phyloP scores from a whole-genome alignment of 2,329 filamentous ascomycete genomes.

The Leptographium wingfieldii region DNA sequence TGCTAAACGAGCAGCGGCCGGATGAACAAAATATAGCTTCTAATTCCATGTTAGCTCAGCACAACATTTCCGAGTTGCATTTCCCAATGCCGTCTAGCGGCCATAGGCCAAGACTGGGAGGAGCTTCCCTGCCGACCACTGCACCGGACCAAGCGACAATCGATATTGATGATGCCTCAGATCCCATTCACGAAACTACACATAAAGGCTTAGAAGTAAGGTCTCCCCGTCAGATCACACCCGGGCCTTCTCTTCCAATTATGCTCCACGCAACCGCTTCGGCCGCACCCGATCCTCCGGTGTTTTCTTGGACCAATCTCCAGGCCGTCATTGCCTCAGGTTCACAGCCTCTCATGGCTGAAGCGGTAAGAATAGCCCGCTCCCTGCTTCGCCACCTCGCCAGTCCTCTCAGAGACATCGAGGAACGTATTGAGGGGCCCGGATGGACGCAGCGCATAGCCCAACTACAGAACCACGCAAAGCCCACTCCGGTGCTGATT shows the following conservation, averaged over 20 bases:
- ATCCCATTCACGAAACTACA: neutral
- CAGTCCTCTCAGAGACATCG: constrained; percentile 11
- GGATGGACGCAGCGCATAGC: constrained; percentile 1
- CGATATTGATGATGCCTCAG: neutral
- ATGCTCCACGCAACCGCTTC: neutral
- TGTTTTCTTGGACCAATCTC: neutral
- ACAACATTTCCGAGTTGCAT: neutral
- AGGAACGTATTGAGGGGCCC: constrained; percentile 10
- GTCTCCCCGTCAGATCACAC: neutral
- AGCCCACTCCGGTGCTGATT: constrained; percentile 31
- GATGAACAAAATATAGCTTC: neutral
- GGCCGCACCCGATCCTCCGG: neutral
- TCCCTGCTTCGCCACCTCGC: constrained; percentile 14
- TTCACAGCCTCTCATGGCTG: neutral
- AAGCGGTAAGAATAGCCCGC: constrained; percentile 6
- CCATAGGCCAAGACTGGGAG: neutral
- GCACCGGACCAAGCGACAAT: neutral
- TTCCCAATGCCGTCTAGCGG: neutral
- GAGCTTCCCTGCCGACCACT: neutral
- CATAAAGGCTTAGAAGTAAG: neutral
- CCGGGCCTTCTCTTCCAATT: too few relatives aligned
- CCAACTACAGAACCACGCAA: constrained; percentile 11
- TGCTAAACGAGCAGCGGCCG: neutral
- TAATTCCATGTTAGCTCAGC: neutral
- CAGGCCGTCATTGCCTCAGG: neutral